phyloP scores from a whole-genome alignment of 192 early-diverging fungal species.

The Endogone sp. region DNA sequence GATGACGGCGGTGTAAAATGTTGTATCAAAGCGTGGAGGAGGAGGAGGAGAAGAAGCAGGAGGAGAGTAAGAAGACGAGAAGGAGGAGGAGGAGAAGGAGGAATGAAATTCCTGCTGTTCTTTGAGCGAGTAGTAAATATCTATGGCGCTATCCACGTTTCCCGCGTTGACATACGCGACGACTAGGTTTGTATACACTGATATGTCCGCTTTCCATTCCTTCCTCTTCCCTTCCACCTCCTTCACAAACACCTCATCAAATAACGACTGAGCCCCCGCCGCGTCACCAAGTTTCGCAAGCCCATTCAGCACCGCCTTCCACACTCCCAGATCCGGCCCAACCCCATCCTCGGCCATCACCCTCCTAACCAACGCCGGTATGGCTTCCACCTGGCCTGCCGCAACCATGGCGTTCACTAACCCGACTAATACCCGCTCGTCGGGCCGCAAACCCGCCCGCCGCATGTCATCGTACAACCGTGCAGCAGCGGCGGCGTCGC shows the following conservation, averaged over 20 bases:
- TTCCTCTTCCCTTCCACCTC: neutral
- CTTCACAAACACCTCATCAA: constrained; percentile 18
- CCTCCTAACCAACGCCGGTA: neutral
- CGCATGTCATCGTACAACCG: constrained; percentile 19
- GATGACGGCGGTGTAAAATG: constrained; percentile 11
- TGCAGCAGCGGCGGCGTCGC: constrained; percentile 15
- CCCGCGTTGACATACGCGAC: constrained; percentile 22
- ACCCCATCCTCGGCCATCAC: neutral
- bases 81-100: neutral
- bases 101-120: too few relatives aligned
- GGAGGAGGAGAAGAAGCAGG: neutral
- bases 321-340: neutral
- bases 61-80: too few relatives aligned
- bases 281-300: constrained; percentile 16
- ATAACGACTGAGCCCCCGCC: constrained; percentile 19
- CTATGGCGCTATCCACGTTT: constrained; percentile 18
- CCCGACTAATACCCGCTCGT: constrained; percentile 16
- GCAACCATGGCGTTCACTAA: constrained; percentile 8
- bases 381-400: too few relatives aligned
- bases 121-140: constrained; percentile 20
- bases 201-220: constrained; percentile 7
- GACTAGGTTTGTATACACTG: constrained; percentile 24
- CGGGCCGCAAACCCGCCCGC: constrained; percentile 3
- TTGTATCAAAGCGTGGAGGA: constrained; percentile 2
- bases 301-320: constrained; percentile 18